Conservation (phyloP, 1,284 basidiomycete species). For the Ceratobasidium sp. region DNA sequence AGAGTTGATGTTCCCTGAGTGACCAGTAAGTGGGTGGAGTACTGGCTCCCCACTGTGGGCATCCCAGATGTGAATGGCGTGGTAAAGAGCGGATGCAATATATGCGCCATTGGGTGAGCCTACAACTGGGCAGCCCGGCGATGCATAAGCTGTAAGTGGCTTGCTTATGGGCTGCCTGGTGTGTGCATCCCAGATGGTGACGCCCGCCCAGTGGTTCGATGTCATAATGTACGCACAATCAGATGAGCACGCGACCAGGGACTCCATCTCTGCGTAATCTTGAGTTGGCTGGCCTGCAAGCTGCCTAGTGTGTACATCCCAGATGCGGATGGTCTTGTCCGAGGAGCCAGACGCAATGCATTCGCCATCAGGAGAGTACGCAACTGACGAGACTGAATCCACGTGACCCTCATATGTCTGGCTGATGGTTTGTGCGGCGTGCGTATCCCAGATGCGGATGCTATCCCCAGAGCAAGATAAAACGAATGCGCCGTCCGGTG, state of each 20-base stretch:
- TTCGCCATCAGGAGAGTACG: slow-evolving; percentile 6
- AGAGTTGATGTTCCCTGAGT: background rate
- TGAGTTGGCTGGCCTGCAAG: too few species aligned
- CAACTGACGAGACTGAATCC: background rate
- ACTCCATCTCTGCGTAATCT: background rate
- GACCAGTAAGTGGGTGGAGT: background rate
- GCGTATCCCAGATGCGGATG: too few species aligned
- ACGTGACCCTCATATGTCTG: too few species aligned
- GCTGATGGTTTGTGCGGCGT: too few species aligned
- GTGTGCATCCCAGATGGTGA: slow-evolving; percentile 10
- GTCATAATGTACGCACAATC: background rate
- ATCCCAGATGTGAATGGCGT: background rate
- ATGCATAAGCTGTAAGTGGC: background rate
- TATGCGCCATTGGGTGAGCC: background rate
- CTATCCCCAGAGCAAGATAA: background rate
- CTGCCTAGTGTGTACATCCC: background rate
- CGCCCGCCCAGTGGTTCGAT: too few species aligned
- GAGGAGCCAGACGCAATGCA: background rate
- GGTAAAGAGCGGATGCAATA: background rate
- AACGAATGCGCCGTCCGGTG: background rate
- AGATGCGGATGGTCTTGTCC: too few species aligned
- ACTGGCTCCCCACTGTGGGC: background rate
- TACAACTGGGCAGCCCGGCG: background rate
- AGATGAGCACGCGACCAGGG: background rate
- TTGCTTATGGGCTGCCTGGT: background rate